Evolutionary conservation across 2,329 filamentous ascomycete genomes (phyloP), one percentile per base, ranked within the genome.

Genomic region (Pyrenochaeta sp.): DNA sequence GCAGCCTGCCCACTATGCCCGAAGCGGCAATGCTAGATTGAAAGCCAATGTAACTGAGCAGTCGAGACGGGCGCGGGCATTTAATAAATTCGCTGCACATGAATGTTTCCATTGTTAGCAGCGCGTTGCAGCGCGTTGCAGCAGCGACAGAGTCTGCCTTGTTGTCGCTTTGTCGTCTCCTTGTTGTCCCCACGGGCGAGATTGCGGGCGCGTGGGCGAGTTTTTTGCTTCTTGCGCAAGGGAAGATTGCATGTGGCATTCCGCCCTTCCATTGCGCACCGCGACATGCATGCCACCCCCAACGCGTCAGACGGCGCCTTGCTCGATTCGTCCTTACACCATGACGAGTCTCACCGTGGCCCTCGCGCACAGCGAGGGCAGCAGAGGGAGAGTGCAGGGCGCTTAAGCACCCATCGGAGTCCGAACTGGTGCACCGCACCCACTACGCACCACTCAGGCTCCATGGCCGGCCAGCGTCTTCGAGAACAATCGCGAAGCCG

Each of bases 401-500:
- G 50, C 56, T 50, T 60, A 57, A 40, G 59, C 59, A 55, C 48
- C 49, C 52, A 56, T 62, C 60, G 56, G 62, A 61, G 45, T 60
- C 60, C 61, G 61, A 64, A 55, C 48, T 43, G 48, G 38, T 37
- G 22, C 21, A 22, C 31, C 31, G 19, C 37, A 31, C 15, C 32
- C 53, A 41, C 51, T 48, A 49, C 37, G 27, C 24, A 37, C 31
- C 48, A 35, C 32, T 51, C 26, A 34, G 41, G 19, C 37, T 36
- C 21, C 31, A 44, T 35, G 28, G 11, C 45, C 41, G 35, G 47
- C 57, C 48, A 55, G 43, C 48, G 49, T 55, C 55, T 63, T 63
- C 57, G 51, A 52, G 60, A 58, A 60, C 41, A 5, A 44, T n/a
- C 32, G 35, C 42, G 48, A 56, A 54, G 51, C 53, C 17, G 58